A percentile compares a stretch with the other conserved stretches of the same genome.
Conservation (phyloP, 257 asterid genomes). For the Solanum dulcamara region DNA sequence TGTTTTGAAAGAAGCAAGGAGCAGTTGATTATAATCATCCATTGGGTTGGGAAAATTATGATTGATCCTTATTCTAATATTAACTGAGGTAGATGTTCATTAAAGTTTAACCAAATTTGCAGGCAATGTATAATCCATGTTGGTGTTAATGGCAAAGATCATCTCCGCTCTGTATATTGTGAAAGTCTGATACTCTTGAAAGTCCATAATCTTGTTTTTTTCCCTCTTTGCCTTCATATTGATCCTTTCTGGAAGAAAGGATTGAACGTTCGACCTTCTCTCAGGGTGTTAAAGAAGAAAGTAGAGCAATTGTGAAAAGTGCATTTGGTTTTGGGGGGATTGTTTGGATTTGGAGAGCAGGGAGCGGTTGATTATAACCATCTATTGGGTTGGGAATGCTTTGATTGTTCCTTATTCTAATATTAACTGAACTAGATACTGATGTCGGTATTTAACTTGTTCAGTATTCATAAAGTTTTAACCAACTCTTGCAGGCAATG, state of each 20-base stretch:
- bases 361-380: neutral
- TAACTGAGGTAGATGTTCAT: neutral
- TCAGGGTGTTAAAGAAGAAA: neutral
- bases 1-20: neutral
- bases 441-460: neutral
- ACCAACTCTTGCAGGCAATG: slow-evolving; percentile 44
- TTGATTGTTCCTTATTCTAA: neutral
- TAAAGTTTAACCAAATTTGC: slow-evolving; percentile 4
- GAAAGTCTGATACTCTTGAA: neutral
- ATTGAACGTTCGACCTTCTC: neutral
- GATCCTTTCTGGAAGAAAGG: neutral
- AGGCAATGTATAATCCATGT: slow-evolving; percentile 77
- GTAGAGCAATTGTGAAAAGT: neutral
- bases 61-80: neutral
- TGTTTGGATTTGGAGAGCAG: neutral
- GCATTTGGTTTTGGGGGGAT: neutral
- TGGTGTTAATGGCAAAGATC: neutral
- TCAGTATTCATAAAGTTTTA: neutral
- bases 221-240: neutral
- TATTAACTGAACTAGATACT: neutral
- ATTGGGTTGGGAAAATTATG: neutral
- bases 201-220: neutral
- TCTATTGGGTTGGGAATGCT: neutral
- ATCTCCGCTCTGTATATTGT: neutral
- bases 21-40: neutral